phyloP scores from a whole-genome alignment of 306 rosid genomes.

The Aeschynomene evenia region DNA sequence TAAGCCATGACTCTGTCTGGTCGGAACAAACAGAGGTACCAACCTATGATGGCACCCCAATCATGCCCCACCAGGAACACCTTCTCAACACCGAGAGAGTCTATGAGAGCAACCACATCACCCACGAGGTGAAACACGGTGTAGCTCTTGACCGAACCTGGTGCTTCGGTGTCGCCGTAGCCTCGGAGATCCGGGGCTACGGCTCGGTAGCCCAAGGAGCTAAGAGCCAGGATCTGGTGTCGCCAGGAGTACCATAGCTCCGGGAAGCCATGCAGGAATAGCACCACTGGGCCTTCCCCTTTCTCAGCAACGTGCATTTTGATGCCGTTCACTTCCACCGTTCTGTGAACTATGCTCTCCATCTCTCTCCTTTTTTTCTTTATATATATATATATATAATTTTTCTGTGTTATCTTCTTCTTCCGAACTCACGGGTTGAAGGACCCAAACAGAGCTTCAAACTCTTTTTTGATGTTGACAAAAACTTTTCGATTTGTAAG shows the following conservation, averaged over 20 bases:
- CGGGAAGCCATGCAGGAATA: constrained; percentile 47
- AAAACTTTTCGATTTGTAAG: no score
- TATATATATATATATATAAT: no score
- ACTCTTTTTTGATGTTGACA: no score
- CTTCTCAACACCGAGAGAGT: constrained; percentile 27
- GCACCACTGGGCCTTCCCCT: constrained; percentile 41
- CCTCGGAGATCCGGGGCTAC: constrained; percentile 46
- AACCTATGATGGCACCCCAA: constrained; percentile 43
- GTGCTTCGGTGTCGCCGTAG: constrained; percentile 40
- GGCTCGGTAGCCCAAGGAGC: constrained; percentile 40
- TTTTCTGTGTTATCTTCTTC: background rate
- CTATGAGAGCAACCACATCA: constrained; percentile 36
- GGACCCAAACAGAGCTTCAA: no score
- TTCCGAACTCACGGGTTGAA: background rate
- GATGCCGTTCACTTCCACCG: constrained; percentile 39
- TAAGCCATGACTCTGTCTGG: constrained; percentile 39
- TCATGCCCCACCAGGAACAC: constrained; percentile 39
- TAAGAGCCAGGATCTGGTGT: constrained; percentile 36
- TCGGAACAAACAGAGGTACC: constrained; percentile 43
- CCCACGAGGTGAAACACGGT: constrained; percentile 31
- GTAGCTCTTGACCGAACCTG: constrained; percentile 15
- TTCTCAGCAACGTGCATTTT: constrained; percentile 45
- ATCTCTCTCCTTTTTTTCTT: background rate
- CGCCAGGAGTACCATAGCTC: constrained; percentile 50
- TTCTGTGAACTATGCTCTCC: constrained; percentile 35